A percentile compares a stretch with the other conserved stretches of the same genome.
Conservation (phyloP, 495 filamentous ascomycete species). For the Hypoxylon intermedium region DNA sequence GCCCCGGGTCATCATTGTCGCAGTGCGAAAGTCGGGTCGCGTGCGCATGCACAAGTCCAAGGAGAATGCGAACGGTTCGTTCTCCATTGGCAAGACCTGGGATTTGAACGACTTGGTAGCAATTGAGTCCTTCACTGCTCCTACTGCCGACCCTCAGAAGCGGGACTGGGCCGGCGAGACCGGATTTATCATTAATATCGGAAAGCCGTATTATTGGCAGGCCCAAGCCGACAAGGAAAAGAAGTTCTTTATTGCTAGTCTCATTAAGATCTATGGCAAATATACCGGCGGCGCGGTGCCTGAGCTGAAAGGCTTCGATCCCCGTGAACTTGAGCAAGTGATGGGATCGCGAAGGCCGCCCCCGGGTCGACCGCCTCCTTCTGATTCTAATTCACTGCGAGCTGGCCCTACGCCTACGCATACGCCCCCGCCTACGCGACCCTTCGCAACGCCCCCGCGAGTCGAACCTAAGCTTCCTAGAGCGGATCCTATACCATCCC, state of each 20-base stretch:
- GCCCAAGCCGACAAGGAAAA: slow-evolving; percentile 91
- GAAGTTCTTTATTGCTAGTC: slow-evolving; percentile 93
- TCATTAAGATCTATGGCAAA: slow-evolving; percentile 94
- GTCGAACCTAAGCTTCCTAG: slow-evolving; percentile 30
- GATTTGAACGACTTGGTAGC: slow-evolving; percentile 82
- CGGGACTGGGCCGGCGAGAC: slow-evolving; percentile 78
- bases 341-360: slow-evolving; percentile 54
- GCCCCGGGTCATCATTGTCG: slow-evolving; percentile 85
- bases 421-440: slow-evolving; percentile 45
- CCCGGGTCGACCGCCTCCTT: slow-evolving; percentile 43
- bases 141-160: slow-evolving; percentile 67
- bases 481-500: slow-evolving; percentile 29
- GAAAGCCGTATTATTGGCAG: slow-evolving; percentile 97
- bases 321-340: slow-evolving; percentile 76
- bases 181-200: slow-evolving; percentile 87
- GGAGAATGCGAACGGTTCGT: slow-evolving; percentile 90
- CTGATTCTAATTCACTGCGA: slow-evolving; percentile 40
- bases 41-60: slow-evolving; percentile 96
- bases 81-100: slow-evolving; percentile 99
- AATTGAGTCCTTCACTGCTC: slow-evolving; percentile 77
- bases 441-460: slow-evolving; percentile 48
- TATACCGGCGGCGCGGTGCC: slow-evolving; percentile 90
- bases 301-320: slow-evolving; percentile 79
- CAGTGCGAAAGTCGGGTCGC: slow-evolving; percentile 87
- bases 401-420: slow-evolving; percentile 10